Percentiles rank a stretch among this genome's conserved stretches.
Evolutionary conservation across 352 stramenopile genomes (phyloP).

Genomic region (Halophytophthora batemanensis): DNA sequence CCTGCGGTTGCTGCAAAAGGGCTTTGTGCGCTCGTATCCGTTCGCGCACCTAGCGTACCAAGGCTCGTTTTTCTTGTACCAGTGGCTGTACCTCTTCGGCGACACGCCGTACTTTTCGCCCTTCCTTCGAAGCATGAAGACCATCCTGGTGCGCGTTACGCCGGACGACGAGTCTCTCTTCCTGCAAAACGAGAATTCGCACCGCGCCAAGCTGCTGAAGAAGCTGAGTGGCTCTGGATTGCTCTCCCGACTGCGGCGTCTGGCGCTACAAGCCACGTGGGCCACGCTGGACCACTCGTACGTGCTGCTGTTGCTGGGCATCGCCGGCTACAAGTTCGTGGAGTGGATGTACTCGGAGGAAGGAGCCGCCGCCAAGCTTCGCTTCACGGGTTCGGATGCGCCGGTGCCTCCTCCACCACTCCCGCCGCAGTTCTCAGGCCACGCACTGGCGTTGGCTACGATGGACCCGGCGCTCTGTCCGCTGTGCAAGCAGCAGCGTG

Average conservation of each 20-base stretch:
- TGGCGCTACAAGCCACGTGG: conserved; percentile 56
- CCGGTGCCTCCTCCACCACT: conserved; percentile 72
- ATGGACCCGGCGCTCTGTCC: conserved; percentile 55
- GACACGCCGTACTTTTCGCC: conserved; percentile 83
- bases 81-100: conserved; percentile 86
- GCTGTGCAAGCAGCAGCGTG: conserved; percentile 66
- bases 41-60: conserved; percentile 80
- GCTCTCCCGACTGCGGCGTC: conserved; percentile 36
- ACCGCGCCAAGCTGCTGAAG: conserved; percentile 46
- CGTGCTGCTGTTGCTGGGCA: conserved; percentile 66
- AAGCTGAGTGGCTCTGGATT: conserved; percentile 44
- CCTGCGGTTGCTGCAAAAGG: conserved; percentile 45
- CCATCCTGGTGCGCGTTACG: conserved; percentile 69
- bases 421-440: conserved; percentile 59
- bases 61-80: conserved; percentile 78
- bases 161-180: conserved; percentile 61
- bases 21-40: conserved; percentile 68
- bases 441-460: conserved; percentile 41
- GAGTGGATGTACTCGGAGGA: conserved; percentile 90
- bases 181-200: conserved; percentile 51
- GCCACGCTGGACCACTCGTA: conserved; percentile 78
- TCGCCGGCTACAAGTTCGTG: conserved; percentile 83
- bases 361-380: conserved; percentile 53
- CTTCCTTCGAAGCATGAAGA: conserved; percentile 69
- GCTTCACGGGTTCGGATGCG: conserved; percentile 45